A percentile compares a stretch with the other conserved stretches of the same genome.
These are phyloP conservation scores for Ascochyta lentis DNA, from an alignment of 2,329 filamentous ascomycete genomes.

Conservation along the genomic window DNA sequence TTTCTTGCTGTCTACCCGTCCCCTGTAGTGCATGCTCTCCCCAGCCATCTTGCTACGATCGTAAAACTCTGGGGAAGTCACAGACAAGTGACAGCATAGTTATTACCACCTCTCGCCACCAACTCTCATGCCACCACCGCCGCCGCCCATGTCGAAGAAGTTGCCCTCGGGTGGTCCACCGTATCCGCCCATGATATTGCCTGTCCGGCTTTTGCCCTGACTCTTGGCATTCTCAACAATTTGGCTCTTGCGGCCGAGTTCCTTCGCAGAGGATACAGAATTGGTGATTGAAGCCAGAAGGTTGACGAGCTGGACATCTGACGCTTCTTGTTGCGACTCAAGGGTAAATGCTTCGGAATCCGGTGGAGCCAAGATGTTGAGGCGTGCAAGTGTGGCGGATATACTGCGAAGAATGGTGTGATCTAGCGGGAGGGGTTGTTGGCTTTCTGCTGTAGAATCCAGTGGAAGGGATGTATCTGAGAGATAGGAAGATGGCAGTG, in stretches of 20 bases:
- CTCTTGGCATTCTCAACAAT: constrained; percentile 52
- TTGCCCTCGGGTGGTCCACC: constrained; percentile 24
- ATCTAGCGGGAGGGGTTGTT: constrained; percentile 53
- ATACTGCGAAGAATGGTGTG: constrained; percentile 85
- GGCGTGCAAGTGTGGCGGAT: constrained; percentile 80
- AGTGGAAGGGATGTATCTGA: constrained; percentile 54
- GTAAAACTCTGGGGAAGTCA: too few species aligned
- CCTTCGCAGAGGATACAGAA: constrained; percentile 72
- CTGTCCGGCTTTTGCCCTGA: constrained; percentile 39
- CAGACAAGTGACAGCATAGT: background rate
- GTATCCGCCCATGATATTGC: constrained; percentile 22
- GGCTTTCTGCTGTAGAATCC: constrained; percentile 35
- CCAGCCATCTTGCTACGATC: background rate
- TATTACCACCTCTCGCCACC: constrained; percentile 30
- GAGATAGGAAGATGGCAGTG: constrained; percentile 71
- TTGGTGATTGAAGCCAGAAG: constrained; percentile 78
- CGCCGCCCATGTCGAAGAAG: constrained; percentile 33
- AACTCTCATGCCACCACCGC: constrained; percentile 20
- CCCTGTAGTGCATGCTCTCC: background rate
- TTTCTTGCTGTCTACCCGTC: background rate
- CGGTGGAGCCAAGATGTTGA: constrained; percentile 80
- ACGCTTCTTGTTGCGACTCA: constrained; percentile 78
- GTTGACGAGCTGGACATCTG: constrained; percentile 81
- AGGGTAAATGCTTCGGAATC: constrained; percentile 69
- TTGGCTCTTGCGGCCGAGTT: constrained; percentile 75